Evolutionary conservation across 2,329 filamentous ascomycete species (phyloP), one percentile per base, ranked within the genome.

Genomic region (Colletotrichum aenigma): DNA sequence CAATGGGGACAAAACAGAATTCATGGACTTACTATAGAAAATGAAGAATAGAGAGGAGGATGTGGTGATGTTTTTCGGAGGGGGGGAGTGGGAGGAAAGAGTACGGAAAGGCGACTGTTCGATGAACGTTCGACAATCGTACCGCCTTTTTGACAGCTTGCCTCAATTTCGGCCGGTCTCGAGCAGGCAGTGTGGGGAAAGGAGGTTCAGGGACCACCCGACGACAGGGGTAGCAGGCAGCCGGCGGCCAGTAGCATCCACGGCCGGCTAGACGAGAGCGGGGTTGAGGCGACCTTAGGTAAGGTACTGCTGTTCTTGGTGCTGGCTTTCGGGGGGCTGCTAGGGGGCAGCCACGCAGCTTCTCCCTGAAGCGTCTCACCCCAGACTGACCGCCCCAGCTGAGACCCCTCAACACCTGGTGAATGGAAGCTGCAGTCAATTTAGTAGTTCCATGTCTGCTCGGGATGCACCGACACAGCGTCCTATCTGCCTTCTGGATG

Each of bases 71-170:
- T 32, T 24, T 18, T 52, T 64, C 30, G 36, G 69, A 21, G 32
- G 12, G 48, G 80, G 67, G 78, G 80, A 77, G 66, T 66, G 66
- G 69, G 67, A 71, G 56, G 36, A 43, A 81, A 28, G 21, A 55
- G 58, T 62, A 64, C 12, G 7, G 56, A 64, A 58, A 43, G 69
- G 48, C 70, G 32, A 75, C 70, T 66, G 60, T 55, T 55, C 60
- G 58, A 74, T 61, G 30, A 76, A 76, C 65, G 32, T 70, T 56
- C 71, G 58, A 76, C 65, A 61, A 52, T 74, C 68, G 60, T 65
- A 70, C 77, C 78, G 79, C 75, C 79, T 81, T 81, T 83, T 81
- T 79, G 81, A 84, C 82, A 84, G 79, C 81, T 83, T 83, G 81
- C 82, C 81, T 78, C 79, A 82, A 77, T 78, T 77, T 77, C 69